phyloP scores from a whole-genome alignment of 805 yeast species.

The Suhomyces kilbournensis region DNA sequence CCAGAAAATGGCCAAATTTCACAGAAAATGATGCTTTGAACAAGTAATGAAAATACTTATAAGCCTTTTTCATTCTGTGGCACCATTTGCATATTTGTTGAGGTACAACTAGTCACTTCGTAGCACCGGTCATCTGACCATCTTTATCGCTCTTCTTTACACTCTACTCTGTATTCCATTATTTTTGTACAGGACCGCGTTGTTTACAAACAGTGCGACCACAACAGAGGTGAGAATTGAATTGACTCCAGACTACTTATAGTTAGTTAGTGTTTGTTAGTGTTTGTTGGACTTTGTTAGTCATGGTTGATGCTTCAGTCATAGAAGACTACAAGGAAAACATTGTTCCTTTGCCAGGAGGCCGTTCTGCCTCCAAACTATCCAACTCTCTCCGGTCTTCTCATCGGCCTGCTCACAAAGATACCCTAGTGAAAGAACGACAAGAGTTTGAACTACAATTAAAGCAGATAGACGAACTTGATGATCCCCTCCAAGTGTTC shows the following conservation, averaged over 20 bases:
- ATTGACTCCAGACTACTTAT: no score
- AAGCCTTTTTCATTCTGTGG: no score
- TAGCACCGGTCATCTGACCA: no score
- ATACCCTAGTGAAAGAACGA: constrained; percentile 33
- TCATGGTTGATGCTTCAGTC: constrained; percentile 1
- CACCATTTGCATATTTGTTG: no score
- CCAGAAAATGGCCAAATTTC: not conserved
- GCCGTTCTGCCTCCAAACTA: constrained; percentile 64
- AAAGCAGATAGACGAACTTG: constrained; percentile 54
- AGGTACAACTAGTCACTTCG: no score
- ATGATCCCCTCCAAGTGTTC: constrained; percentile 80
- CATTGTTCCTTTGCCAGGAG: constrained; percentile 61
- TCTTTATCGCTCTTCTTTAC: not conserved
- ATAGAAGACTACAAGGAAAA: constrained; percentile 66
- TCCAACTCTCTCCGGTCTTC: constrained; percentile 38
- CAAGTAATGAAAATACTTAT: no score
- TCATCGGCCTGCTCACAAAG: constrained; percentile 22
- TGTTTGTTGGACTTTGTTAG: not conserved
- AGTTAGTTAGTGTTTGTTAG: not conserved
- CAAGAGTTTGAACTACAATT: constrained; percentile 50
- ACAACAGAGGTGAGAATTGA: no score
- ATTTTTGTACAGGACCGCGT: not conserved
- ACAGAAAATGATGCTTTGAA: not conserved
- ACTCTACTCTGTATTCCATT: not conserved
- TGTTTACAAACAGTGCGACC: not conserved